Percentiles rank a stretch among this genome's conserved stretches.
phyloP scores from a whole-genome alignment of 495 filamentous ascomycete species.

The Pyrenula massariospora region DNA sequence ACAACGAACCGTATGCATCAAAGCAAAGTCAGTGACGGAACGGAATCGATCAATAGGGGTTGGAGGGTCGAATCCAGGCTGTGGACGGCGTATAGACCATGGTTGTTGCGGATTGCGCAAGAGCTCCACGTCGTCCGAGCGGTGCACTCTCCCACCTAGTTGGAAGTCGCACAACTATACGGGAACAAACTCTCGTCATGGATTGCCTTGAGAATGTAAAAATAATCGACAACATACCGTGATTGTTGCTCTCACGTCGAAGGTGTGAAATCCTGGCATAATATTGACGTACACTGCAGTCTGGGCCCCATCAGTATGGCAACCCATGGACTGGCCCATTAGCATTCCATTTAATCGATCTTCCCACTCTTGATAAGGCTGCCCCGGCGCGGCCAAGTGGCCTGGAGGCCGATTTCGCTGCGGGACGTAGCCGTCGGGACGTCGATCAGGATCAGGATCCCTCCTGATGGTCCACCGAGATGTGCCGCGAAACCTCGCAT shows the following conservation, averaged over 20 bases:
- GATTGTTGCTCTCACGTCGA: background rate
- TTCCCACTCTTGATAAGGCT: background rate
- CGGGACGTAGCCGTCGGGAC: background rate
- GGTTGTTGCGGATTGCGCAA: background rate
- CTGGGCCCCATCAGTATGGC: background rate
- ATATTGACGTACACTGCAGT: background rate
- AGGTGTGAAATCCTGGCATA: background rate
- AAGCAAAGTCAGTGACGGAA: background rate
- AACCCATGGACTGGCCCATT: background rate
- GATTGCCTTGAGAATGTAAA: background rate
- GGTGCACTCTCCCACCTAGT: background rate
- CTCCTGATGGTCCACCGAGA: background rate
- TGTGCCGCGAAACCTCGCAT: background rate
- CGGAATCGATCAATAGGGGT: background rate
- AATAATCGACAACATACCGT: background rate
- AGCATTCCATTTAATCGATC: background rate
- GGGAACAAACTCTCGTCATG: background rate
- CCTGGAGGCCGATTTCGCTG: background rate
- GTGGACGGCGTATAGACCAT: background rate
- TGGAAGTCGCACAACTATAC: background rate
- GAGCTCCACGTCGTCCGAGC: background rate
- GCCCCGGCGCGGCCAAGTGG: too few relatives aligned
- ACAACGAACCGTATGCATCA: background rate
- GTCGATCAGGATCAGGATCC: background rate
- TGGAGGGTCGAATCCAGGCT: background rate